Evolutionary conservation across 2,329 filamentous ascomycete species (phyloP).

Genomic region (Fusarium siculi): DNA sequence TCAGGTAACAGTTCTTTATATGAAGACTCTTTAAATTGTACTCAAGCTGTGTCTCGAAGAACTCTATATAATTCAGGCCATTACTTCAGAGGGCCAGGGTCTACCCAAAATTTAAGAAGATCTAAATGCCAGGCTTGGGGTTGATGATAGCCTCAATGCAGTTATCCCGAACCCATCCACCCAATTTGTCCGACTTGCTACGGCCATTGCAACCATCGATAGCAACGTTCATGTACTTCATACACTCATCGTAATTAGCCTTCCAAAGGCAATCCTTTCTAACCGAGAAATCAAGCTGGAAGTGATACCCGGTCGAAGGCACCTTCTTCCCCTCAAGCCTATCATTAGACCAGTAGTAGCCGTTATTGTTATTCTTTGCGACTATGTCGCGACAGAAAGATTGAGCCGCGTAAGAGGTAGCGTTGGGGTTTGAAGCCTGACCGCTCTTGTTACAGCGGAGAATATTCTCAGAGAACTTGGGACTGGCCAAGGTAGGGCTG

Average conservation of each 20-base stretch:
- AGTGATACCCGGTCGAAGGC: neutral
- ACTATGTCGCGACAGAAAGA: neutral
- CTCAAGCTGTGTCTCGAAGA: no score
- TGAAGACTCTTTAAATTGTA: no score
- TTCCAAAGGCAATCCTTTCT: neutral
- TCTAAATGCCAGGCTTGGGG: no score
- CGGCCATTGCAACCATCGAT: neutral
- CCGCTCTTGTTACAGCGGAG: neutral
- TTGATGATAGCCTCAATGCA: neutral
- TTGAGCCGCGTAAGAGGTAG: neutral
- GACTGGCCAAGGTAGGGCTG: neutral
- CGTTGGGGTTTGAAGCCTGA: neutral
- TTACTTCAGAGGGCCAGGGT: no score
- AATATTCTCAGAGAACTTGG: neutral
- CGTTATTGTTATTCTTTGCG: neutral
- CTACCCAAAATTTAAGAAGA: no score
- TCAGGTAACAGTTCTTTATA: no score
- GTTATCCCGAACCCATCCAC: neutral
- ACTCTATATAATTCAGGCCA: no score
- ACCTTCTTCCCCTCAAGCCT: neutral
- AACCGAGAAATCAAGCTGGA: neutral
- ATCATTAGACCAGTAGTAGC: neutral
- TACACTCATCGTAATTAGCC: neutral
- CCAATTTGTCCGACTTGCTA: neutral
- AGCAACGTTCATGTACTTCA: neutral